These are phyloP conservation scores for Fusarium luffae DNA, from an alignment of 2,329 filamentous ascomycete genomes.

Conservation along the genomic window DNA sequence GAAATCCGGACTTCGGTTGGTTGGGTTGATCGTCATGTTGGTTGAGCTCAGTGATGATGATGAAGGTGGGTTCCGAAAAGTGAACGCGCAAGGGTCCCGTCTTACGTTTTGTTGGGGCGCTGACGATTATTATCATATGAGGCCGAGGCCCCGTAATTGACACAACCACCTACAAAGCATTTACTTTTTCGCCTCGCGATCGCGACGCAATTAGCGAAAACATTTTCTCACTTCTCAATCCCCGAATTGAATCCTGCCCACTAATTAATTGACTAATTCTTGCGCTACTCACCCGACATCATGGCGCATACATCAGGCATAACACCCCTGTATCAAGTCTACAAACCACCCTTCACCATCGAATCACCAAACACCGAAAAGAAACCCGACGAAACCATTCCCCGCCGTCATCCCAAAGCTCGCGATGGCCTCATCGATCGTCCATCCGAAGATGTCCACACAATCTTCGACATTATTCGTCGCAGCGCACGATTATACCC, in stretches of 20 bases:
- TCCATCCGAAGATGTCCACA: conserved; percentile 75
- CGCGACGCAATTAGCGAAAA: background rate
- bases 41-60: too few species aligned
- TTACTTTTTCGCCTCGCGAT: background rate
- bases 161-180: background rate
- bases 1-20: background rate
- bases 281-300: background rate
- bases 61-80: background rate
- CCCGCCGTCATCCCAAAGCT: conserved; percentile 76
- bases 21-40: background rate
- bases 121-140: background rate
- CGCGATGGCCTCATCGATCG: conserved; percentile 75
- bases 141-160: background rate
- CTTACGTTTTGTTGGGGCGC: background rate
- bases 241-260: too few species aligned
- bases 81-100: background rate
- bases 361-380: conserved; percentile 74
- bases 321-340: conserved; percentile 66
- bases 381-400: conserved; percentile 82
- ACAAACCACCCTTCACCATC: conserved; percentile 79
- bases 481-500: conserved; percentile 72
- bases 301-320: conserved; percentile 47
- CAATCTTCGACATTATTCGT: conserved; percentile 81
- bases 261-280: too few species aligned
- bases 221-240: too few species aligned